phyloP scores from a whole-genome alignment of 352 stramenopile genomes.

The Phytophthora meadii region DNA sequence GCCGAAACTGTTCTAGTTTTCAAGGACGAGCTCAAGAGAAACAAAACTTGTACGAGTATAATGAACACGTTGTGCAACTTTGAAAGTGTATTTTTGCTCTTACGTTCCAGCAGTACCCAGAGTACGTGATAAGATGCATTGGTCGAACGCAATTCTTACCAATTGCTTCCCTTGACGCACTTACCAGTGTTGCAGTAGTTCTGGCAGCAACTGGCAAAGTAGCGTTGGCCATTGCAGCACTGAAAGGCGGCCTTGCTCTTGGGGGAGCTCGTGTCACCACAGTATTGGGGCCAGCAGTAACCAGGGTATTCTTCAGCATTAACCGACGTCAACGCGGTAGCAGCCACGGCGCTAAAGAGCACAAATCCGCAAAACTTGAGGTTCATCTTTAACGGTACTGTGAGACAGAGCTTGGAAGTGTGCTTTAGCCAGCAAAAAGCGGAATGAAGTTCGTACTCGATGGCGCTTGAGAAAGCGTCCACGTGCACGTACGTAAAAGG shows the following conservation, averaged over 20 bases:
- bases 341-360: neutral
- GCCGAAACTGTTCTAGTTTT: too few relatives aligned
- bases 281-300: neutral
- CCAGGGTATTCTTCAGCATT: neutral
- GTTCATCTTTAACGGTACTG: neutral
- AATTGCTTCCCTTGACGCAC: neutral
- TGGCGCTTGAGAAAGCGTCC: too few relatives aligned
- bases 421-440: neutral
- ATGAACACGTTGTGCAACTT: too few relatives aligned
- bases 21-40: too few relatives aligned
- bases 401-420: neutral
- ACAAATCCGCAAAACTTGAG: conserved; percentile 3
- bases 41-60: too few relatives aligned
- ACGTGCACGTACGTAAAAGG: too few relatives aligned
- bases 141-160: too few relatives aligned
- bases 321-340: neutral
- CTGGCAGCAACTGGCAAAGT: conserved; percentile 1
- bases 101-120: too few relatives aligned
- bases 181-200: neutral
- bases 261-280: neutral
- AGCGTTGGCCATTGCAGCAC: conserved; percentile 2
- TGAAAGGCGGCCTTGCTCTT: neutral
- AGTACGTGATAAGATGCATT: too few relatives aligned
- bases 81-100: too few relatives aligned
- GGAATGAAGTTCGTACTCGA: neutral